Evolutionary conservation across 371 early-diverging fungal genomes (phyloP).

Genomic region (Cokeromyces recurvatus): DNA sequence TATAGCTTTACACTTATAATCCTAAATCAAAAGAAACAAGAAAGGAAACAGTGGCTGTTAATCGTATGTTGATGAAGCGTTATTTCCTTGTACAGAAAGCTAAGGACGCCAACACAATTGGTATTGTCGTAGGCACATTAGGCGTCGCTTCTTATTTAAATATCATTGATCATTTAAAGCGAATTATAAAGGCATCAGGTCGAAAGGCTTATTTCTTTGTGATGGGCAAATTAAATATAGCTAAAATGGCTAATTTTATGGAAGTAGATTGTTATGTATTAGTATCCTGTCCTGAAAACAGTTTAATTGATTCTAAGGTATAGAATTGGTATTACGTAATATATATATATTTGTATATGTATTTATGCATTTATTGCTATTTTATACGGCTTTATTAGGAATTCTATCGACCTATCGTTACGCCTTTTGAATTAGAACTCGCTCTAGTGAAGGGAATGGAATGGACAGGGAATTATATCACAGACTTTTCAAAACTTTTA

Average conservation of each 20-base stretch:
- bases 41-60: slow-evolving; percentile 62
- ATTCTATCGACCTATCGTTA: slow-evolving; percentile 88
- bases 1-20: slow-evolving; percentile 58
- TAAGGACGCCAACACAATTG: slow-evolving; percentile 88
- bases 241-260: slow-evolving; percentile 94
- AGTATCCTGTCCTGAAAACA: slow-evolving; percentile 93
- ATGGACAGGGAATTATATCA: slow-evolving; percentile 77
- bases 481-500: slow-evolving; percentile 65
- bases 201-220: slow-evolving; percentile 89
- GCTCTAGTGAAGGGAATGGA: slow-evolving; percentile 66
- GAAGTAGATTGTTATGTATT: slow-evolving; percentile 91
- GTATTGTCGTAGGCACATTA: slow-evolving; percentile 94
- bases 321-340: not conserved
- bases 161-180: slow-evolving; percentile 76
- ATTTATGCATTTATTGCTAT: no score
- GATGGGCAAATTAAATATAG: slow-evolving; percentile 92
- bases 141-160: slow-evolving; percentile 85
- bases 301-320: slow-evolving; percentile 84
- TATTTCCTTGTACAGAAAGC: slow-evolving; percentile 86
- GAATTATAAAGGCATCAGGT: slow-evolving; percentile 65
- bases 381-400: slow-evolving; percentile 60
- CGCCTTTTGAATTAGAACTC: slow-evolving; percentile 87
- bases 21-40: slow-evolving; percentile 53
- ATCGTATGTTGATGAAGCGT: slow-evolving; percentile 68
- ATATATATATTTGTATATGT: no score